Conservation (phyloP, 306 rosid species). For the Prunus dulcis region DNA sequence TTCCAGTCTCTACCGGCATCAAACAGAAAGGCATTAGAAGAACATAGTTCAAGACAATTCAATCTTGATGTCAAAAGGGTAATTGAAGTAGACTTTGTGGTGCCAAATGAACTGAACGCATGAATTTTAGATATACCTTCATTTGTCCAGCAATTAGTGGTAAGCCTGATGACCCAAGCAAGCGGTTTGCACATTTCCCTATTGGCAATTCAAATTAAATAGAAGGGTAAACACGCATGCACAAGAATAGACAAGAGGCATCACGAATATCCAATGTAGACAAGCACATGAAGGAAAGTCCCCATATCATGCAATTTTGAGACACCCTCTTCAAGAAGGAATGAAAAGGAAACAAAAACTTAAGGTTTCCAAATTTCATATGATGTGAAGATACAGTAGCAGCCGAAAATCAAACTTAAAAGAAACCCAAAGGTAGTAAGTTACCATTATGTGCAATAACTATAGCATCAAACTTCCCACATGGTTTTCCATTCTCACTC, state of each 20-base stretch:
- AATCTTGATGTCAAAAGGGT: neutral
- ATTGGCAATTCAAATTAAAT: conserved; percentile 21
- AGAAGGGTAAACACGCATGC: neutral
- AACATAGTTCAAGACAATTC: neutral
- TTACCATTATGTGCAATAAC: conserved; percentile 94
- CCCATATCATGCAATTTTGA: neutral
- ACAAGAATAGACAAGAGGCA: neutral
- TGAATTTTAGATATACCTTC: conserved; percentile 53
- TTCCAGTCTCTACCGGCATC: conserved; percentile 65
- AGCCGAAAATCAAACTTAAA: neutral
- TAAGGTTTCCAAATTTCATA: neutral
- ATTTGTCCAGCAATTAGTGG: conserved; percentile 78
- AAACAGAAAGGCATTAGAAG: neutral
- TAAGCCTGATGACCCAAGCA: conserved; percentile 82
- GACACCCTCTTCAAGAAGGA: neutral
- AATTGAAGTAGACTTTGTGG: conserved; percentile 2
- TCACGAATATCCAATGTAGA: neutral
- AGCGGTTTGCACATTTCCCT: conserved; percentile 96
- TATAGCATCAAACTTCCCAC: conserved; percentile 77
- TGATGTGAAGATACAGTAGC: neutral
- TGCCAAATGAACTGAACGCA: conserved; percentile 17
- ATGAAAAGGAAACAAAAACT: neutral
- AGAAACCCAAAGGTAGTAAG: neutral
- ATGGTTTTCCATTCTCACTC: conserved; percentile 86
- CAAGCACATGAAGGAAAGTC: neutral